A percentile compares a stretch with the other conserved stretches of the same genome.
Evolutionary conservation across 306 rosid species (phyloP).

Genomic region (Prunus mume): DNA sequence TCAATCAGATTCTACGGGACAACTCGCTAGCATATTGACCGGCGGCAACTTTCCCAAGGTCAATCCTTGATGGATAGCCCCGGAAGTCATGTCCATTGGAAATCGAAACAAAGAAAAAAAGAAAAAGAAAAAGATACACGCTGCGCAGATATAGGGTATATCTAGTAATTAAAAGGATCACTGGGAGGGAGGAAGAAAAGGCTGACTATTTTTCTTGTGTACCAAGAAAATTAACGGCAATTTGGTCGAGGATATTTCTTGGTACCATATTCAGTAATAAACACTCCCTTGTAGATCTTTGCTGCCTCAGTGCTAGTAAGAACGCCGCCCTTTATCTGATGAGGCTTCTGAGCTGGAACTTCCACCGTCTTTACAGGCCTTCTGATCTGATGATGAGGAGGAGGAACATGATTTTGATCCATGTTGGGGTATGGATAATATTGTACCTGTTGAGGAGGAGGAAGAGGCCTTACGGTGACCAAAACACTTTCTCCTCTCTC

Average conservation of each 20-base stretch:
- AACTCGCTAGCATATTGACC: neutral
- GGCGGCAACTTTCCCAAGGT: neutral
- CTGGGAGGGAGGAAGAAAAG: too few relatives aligned
- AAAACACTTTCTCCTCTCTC: neutral
- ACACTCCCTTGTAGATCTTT: too few relatives aligned
- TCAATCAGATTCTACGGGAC: neutral
- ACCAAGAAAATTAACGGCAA: neutral
- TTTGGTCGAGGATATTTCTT: neutral
- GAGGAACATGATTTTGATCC: too few relatives aligned
- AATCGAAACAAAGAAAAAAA: neutral
- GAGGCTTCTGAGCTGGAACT: too few relatives aligned
- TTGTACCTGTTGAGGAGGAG: neutral
- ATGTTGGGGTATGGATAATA: too few relatives aligned
- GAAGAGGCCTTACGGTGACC: neutral
- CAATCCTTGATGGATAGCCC: neutral
- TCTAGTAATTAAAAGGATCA: neutral
- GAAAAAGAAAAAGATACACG: neutral
- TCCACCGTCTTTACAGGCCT: too few relatives aligned
- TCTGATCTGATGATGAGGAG: too few relatives aligned
- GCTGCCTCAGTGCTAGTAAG: conserved; percentile 12
- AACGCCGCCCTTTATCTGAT: neutral
- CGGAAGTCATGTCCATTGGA: neutral
- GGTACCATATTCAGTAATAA: too few relatives aligned
- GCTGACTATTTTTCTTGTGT: neutral
- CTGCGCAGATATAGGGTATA: neutral